Evolutionary conservation across 75 land plant genomes (phyloP), one percentile per base, ranked within the genome.

Genomic region (Pinus taeda): DNA sequence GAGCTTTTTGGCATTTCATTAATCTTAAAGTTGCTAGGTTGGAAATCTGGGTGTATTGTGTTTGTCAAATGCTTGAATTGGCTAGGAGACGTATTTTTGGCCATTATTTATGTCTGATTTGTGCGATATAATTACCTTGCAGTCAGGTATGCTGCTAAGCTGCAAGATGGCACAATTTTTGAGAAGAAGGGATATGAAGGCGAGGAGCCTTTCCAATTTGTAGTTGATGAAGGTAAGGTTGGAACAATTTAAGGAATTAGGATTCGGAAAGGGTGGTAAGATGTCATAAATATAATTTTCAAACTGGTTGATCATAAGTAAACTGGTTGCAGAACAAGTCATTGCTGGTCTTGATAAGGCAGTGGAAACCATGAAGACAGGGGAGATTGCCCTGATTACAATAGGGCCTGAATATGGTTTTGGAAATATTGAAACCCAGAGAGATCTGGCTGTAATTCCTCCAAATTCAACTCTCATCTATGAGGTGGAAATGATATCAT

Each of bases 111-210:
- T 12, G 37, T 37, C 36, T 24, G 11, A 60, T 60, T 76, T 58
- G 17, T 49, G 55, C 12, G 55, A 49, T 49, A 0, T 49, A 49
- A 49, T 9, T 49, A 8, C 55, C 8, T 6, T 73, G 71, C 88
- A 90, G 90, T 90, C 42, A 88, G 61, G 69, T 90, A 81, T 69
- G 80, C 64, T 59, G 90, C 75, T 36, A 92, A 79, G 82, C 82
- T 95, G 62, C 86, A 85, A 83, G 90, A 92, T 86, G 92, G 94
- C 18, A 92, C 87, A 45, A 65, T 91, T 18, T 93, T 93, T 87
- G 89, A 87, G 79, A 86, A 85, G 73, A 87, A 81, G 57, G 95
- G 93, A 29, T 72, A 60, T 75, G 85, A 79, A 60, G 93, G 81
- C 36, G 86, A 73, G 26, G 79, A 57, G 6, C 80, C 77, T 7